phyloP scores from a whole-genome alignment of 106 monocot species.

The Dendrobium huoshanense region DNA sequence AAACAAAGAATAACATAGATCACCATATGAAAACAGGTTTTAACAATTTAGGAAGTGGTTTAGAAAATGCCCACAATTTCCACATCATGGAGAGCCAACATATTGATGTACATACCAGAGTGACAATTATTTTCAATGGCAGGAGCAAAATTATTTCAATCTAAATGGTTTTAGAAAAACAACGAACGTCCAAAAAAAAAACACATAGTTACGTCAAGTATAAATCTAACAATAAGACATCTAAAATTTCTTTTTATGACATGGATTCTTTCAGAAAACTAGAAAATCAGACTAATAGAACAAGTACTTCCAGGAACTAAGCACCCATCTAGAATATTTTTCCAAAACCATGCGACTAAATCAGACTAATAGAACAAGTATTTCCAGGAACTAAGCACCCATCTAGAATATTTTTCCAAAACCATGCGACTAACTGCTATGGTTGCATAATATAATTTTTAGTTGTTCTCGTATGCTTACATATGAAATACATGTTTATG shows the following conservation, averaged over 20 bases:
- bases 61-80: neutral
- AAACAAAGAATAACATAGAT: neutral
- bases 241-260: neutral
- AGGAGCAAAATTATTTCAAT: constrained; percentile 1
- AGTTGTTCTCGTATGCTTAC: neutral
- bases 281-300: neutral
- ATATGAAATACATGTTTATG: neutral
- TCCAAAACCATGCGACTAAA: neutral
- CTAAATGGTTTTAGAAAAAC: neutral
- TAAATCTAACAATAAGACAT: neutral
- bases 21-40: neutral
- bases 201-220: neutral
- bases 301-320: neutral
- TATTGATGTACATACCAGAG: neutral
- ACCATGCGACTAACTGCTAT: neutral
- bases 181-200: neutral
- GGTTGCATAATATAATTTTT: neutral
- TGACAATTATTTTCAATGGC: neutral
- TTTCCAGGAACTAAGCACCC: neutral
- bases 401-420: neutral
- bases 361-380: neutral
- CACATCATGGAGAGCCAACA: neutral
- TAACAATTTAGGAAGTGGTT: neutral
- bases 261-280: neutral
- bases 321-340: neutral